Percentiles rank a stretch among this genome's conserved stretches.
Conservation (phyloP, 2,329 filamentous ascomycete species). For the Malbranchea zuffiana region DNA sequence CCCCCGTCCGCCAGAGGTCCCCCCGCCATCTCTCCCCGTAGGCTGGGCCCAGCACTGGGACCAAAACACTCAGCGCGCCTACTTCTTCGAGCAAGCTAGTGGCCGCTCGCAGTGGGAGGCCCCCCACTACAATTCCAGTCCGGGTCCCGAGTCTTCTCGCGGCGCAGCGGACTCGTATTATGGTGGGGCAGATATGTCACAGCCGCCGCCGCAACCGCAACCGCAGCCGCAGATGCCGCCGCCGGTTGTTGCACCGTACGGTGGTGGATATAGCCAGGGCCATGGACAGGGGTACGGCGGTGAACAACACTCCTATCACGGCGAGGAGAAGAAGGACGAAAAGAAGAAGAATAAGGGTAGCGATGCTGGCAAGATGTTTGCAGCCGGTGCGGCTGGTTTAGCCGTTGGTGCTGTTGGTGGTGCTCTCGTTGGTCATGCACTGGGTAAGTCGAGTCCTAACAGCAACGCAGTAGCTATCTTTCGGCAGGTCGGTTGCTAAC, state of each 20-base stretch:
- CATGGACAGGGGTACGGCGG: too few relatives aligned
- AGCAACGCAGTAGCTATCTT: too few relatives aligned
- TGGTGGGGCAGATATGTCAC: not conserved
- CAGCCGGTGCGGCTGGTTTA: constrained; percentile 48
- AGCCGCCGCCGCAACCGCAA: too few relatives aligned
- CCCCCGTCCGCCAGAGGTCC: constrained; percentile 26
- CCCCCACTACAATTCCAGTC: constrained; percentile 39
- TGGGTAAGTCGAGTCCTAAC: constrained; percentile 41
- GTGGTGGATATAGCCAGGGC: not conserved
- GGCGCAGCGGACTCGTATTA: constrained; percentile 44
- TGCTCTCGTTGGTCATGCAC: constrained; percentile 45
- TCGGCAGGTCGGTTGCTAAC: too few relatives aligned
- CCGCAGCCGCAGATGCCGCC: too few relatives aligned
- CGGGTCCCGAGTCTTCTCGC: constrained; percentile 49
- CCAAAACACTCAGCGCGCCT: constrained; percentile 36
- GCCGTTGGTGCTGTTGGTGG: constrained; percentile 48
- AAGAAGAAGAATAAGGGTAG: constrained; percentile 31
- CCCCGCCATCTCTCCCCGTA: constrained; percentile 30
- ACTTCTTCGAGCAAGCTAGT: constrained; percentile 39
- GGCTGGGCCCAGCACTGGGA: constrained; percentile 41
- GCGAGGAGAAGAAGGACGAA: constrained; percentile 3
- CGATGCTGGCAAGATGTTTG: constrained; percentile 42
- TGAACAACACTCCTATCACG: too few relatives aligned
- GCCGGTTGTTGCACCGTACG: not conserved
- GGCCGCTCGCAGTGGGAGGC: constrained; percentile 40